These are phyloP conservation scores for Alliaria petiolata DNA, from an alignment of 345 rosid species.

Conservation along the genomic window DNA sequence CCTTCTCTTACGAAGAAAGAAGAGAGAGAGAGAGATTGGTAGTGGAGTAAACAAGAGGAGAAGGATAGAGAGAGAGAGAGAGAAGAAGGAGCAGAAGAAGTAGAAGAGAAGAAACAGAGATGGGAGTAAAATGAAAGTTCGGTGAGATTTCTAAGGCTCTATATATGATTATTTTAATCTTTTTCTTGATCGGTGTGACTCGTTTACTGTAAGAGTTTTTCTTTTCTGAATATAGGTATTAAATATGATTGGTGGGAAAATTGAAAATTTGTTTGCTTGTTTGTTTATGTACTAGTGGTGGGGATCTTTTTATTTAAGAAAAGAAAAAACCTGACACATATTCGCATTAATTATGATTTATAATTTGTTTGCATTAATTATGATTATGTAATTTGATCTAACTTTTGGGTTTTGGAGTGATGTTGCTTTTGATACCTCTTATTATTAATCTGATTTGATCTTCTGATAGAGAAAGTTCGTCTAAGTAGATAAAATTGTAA, in stretches of 20 bases:
- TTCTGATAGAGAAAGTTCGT: slow-evolving; percentile 15
- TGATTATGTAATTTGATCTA: not conserved
- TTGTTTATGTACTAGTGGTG: slow-evolving; percentile 22
- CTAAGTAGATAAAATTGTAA: too few species aligned
- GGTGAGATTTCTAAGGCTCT: slow-evolving; percentile 20
- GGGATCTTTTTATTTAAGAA: not conserved
- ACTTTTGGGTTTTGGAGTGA: not conserved
- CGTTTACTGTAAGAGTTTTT: not conserved
- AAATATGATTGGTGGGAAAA: slow-evolving; percentile 1
- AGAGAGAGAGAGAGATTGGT: not conserved
- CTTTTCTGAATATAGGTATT: not conserved
- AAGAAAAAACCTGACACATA: not conserved
- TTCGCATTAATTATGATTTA: slow-evolving; percentile 6
- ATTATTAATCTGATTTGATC: not conserved
- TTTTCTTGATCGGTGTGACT: slow-evolving; percentile 21
- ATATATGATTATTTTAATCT: not conserved
- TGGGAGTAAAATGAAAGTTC: slow-evolving; percentile 25
- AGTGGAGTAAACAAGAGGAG: too few species aligned
- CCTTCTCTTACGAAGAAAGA: too few species aligned
- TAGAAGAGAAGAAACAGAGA: not conserved
- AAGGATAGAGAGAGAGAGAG: not conserved
- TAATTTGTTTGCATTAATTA: not conserved
- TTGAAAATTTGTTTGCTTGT: slow-evolving; percentile 10
- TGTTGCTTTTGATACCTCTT: not conserved
- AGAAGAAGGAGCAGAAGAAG: too few species aligned